phyloP scores from a whole-genome alignment of 148 eudicot species.

The Rhododendron henanense region DNA sequence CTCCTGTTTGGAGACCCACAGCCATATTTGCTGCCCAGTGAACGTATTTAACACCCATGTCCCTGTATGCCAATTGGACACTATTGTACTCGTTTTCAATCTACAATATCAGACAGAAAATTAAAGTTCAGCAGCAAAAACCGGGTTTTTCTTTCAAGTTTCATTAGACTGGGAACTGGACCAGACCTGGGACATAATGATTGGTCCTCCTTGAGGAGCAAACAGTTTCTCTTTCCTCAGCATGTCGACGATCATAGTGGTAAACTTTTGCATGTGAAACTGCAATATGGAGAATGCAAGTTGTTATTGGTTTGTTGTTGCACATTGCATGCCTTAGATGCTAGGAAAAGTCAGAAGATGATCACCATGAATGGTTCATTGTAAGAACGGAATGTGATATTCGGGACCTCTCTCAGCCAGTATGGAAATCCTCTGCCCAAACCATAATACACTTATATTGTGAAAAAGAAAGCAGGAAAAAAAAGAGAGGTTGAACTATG shows the following conservation, averaged over 20 bases:
- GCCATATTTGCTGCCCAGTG: slow-evolving; percentile 85
- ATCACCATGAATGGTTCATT: slow-evolving; percentile 68
- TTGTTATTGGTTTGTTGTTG: not conserved
- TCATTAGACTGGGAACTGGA: no score
- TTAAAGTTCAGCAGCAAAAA: not conserved
- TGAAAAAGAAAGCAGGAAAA: not conserved
- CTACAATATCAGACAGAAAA: slow-evolving; percentile 25
- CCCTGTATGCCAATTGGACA: slow-evolving; percentile 48
- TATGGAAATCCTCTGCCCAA: slow-evolving; percentile 73
- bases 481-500: not conserved
- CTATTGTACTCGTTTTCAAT: slow-evolving; percentile 83
- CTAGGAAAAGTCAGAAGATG: not conserved
- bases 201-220: slow-evolving; percentile 89
- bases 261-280: slow-evolving; percentile 55
- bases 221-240: slow-evolving; percentile 65
- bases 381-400: slow-evolving; percentile 60
- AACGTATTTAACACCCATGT: slow-evolving; percentile 45
- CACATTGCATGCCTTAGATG: not conserved
- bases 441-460: not conserved
- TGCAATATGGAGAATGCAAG: slow-evolving; percentile 16
- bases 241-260: slow-evolving; percentile 37
- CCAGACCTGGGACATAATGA: slow-evolving; percentile 68
- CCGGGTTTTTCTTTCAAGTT: not conserved
- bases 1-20: slow-evolving; percentile 36
- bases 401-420: slow-evolving; percentile 63